These are phyloP conservation scores for Boletus speciosus DNA, from an alignment of 768 basidiomycete genomes.

Conservation along the genomic window DNA sequence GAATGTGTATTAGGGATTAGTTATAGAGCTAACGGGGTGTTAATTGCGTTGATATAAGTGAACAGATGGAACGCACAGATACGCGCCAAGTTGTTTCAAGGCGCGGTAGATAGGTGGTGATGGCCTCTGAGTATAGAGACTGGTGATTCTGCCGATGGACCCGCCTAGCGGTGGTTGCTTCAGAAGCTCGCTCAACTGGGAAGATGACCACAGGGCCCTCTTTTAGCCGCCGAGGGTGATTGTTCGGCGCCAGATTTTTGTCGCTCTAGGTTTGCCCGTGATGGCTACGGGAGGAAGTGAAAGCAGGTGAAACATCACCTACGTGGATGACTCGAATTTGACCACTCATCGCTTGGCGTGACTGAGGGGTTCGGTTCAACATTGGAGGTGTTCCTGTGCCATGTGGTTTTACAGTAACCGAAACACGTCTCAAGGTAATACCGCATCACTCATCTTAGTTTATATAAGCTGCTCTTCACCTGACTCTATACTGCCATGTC, in stretches of 20 bases:
- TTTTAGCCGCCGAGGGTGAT: slow-evolving; percentile 5
- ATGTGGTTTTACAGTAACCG: not conserved
- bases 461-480: slow-evolving; percentile 12
- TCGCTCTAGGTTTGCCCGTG: not conserved
- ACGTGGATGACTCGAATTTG: not conserved
- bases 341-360: not conserved
- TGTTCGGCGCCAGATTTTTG: not conserved
- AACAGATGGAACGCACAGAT: slow-evolving; percentile 10
- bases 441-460: not conserved
- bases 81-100: slow-evolving; percentile 10
- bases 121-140: slow-evolving; percentile 1
- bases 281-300: not conserved
- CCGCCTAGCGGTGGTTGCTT: slow-evolving; percentile 9
- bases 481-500: slow-evolving; percentile 26
- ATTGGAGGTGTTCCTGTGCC: no score
- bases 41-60: slow-evolving; percentile 1
- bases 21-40: slow-evolving; percentile 8
- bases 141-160: slow-evolving; percentile 1
- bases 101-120: not conserved
- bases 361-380: no score
- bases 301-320: not conserved
- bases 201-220: slow-evolving; percentile 6
- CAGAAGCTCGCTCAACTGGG: slow-evolving; percentile 11
- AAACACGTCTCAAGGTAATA: not conserved
- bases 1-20: not conserved